A percentile compares a stretch with the other conserved stretches of the same genome.
Conservation (phyloP, 179 eudicot genomes). For the Silene coronaria region DNA sequence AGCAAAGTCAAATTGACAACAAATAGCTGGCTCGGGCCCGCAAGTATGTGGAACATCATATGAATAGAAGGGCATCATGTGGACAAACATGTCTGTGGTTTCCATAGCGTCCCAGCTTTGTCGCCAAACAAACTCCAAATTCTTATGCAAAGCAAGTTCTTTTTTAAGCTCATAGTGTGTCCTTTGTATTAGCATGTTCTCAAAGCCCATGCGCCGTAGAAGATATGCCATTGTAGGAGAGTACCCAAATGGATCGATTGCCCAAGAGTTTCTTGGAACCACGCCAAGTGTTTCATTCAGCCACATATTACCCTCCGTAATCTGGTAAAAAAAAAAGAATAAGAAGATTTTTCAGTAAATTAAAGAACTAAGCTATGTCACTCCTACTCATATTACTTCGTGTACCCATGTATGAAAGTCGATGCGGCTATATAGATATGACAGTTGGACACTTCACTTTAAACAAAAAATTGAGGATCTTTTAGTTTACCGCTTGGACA, state of each 20-base stretch:
- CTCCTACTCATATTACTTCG: neutral
- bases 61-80: conserved; percentile 99
- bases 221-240: conserved; percentile 99
- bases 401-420: neutral
- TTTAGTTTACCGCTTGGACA: neutral
- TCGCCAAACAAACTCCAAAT: conserved; percentile 88
- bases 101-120: conserved; percentile 93
- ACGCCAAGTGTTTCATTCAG: conserved; percentile 88
- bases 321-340: conserved; percentile 42
- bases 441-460: neutral
- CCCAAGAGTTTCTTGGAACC: conserved; percentile 93
- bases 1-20: conserved; percentile 98
- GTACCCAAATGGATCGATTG: conserved; percentile 98
- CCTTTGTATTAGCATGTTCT: conserved; percentile 98
- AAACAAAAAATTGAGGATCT: neutral
- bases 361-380: conserved; percentile 1
- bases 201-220: conserved; percentile 97
- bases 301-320: conserved; percentile 97
- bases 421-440: neutral
- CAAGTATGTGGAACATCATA: conserved; percentile 98
- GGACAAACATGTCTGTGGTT: conserved; percentile 94
- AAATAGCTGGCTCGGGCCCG: conserved; percentile 96
- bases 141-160: conserved; percentile 71
- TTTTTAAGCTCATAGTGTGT: conserved; percentile 96
- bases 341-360: neutral